Evolutionary conservation across 1,284 basidiomycete genomes (phyloP).

Genomic region (Veloporphyrellus conicus): DNA sequence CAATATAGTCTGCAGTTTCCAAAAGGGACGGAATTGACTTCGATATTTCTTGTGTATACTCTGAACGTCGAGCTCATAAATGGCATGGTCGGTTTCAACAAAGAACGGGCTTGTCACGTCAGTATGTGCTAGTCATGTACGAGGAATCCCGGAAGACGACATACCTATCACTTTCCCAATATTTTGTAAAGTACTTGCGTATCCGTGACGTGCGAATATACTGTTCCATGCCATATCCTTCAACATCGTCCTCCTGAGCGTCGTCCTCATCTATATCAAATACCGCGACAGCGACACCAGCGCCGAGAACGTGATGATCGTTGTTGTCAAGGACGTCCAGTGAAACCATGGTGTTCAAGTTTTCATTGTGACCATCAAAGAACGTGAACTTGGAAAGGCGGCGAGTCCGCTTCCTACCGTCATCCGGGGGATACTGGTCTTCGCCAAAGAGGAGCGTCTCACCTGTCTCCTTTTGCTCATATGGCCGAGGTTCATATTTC

Average conservation of each 20-base stretch:
- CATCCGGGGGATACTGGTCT: slow-evolving; percentile 21
- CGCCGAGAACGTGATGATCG: slow-evolving; percentile 30
- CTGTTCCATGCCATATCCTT: slow-evolving; percentile 27
- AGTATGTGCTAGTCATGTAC: not conserved
- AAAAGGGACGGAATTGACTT: slow-evolving; percentile 45
- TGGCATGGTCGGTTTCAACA: slow-evolving; percentile 56
- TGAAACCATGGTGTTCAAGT: slow-evolving; percentile 29
- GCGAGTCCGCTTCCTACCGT: slow-evolving; percentile 36
- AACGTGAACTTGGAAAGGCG: slow-evolving; percentile 39
- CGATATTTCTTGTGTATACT: slow-evolving; percentile 45
- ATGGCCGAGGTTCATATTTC: slow-evolving; percentile 24
- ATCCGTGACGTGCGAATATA: slow-evolving; percentile 37
- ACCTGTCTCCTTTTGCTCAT: slow-evolving; percentile 31
- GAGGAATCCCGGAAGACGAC: slow-evolving; percentile 13
- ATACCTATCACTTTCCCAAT: slow-evolving; percentile 37
- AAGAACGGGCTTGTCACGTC: slow-evolving; percentile 47
- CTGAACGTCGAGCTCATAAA: slow-evolving; percentile 49
- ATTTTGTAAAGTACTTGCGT: slow-evolving; percentile 36
- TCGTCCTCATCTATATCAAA: slow-evolving; percentile 42
- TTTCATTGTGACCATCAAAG: slow-evolving; percentile 34
- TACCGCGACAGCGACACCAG: slow-evolving; percentile 35
- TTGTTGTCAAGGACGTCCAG: slow-evolving; percentile 29
- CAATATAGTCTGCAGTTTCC: slow-evolving; percentile 45
- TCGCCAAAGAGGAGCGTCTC: slow-evolving; percentile 36
- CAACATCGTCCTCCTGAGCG: slow-evolving; percentile 40